Conservation (phyloP, 305 asterid genomes). For the Solanum hybrid region DNA sequence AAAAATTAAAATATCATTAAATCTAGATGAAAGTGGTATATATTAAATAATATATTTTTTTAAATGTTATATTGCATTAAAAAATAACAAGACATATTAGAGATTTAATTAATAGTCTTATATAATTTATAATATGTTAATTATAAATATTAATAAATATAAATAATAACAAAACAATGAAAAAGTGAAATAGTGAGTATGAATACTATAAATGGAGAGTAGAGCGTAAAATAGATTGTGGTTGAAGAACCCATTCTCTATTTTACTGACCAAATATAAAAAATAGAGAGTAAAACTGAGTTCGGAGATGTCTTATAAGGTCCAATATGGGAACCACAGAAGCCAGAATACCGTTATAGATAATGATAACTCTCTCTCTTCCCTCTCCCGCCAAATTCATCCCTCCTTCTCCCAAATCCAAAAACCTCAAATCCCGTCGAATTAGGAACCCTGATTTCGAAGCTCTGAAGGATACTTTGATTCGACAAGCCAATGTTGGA, state of each 20-base stretch:
- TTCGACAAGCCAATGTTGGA: conserved; percentile 52
- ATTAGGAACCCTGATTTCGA: conserved; percentile 27
- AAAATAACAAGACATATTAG: too few species aligned
- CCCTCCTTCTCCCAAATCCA: conserved; percentile 19
- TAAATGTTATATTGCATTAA: too few species aligned
- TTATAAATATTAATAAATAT: accelerated
- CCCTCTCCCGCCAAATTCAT: conserved; percentile 32
- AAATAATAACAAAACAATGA: accelerated
- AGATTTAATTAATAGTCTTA: too few species aligned
- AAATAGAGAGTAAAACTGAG: too few species aligned
- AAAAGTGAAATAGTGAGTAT: too few species aligned
- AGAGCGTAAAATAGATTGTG: too few species aligned
- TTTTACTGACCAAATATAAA: too few species aligned
- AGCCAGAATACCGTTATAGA: not conserved
- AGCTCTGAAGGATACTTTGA: conserved; percentile 42
- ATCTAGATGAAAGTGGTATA: too few species aligned
- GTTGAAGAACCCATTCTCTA: not conserved
- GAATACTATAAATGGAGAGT: too few species aligned
- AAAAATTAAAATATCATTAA: too few species aligned
- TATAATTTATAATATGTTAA: too few species aligned
- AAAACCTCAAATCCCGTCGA: conserved; percentile 15
- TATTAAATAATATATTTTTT: too few species aligned
- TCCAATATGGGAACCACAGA: not conserved
- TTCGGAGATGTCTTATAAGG: not conserved
- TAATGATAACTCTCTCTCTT: conserved; percentile 41